Percentiles rank a stretch among this genome's conserved stretches.
phyloP scores from a whole-genome alignment of 1,284 basidiomycete genomes.

The Neolentinus lepideus region DNA sequence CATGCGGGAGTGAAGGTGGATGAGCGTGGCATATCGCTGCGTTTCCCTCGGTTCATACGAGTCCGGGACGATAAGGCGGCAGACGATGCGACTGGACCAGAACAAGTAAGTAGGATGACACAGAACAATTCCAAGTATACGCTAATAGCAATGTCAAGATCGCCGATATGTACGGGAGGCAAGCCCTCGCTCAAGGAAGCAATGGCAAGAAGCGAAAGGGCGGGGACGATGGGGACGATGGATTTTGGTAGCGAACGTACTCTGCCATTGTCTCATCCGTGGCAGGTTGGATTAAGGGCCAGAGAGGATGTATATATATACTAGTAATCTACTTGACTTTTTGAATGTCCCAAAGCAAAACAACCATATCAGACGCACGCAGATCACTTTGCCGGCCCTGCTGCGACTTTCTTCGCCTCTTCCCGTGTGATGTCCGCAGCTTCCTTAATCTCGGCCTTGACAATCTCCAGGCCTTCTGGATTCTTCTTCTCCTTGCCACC shows the following conservation, averaged over 20 bases:
- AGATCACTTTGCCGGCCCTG: slow-evolving; percentile 1
- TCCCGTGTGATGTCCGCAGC: slow-evolving; percentile 36
- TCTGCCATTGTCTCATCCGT: neutral
- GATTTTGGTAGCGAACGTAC: slow-evolving; percentile 67
- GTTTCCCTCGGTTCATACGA: slow-evolving; percentile 93
- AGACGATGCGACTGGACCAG: slow-evolving; percentile 88
- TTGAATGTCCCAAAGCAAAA: neutral
- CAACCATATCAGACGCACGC: neutral
- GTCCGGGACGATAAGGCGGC: slow-evolving; percentile 90
- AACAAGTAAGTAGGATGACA: slow-evolving; percentile 54
- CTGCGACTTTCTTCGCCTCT: slow-evolving; percentile 31
- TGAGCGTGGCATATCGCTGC: slow-evolving; percentile 85
- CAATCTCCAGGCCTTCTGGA: slow-evolving; percentile 11
- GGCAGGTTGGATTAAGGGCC: slow-evolving; percentile 9
- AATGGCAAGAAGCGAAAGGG: slow-evolving; percentile 66
- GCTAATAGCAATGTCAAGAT: slow-evolving; percentile 45
- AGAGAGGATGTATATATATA: too few relatives aligned
- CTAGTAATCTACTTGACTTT: slow-evolving; percentile 7
- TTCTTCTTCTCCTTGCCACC: slow-evolving; percentile 70
- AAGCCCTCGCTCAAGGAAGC: slow-evolving; percentile 71
- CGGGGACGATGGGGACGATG: slow-evolving; percentile 67
- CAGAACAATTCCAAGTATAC: neutral
- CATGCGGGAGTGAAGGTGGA: slow-evolving; percentile 49
- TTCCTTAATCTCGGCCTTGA: slow-evolving; percentile 39
- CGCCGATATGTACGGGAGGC: slow-evolving; percentile 91